Evolutionary conservation across 495 filamentous ascomycete species (phyloP), one percentile per base, ranked within the genome.

Genomic region (Immersiella caudata): DNA sequence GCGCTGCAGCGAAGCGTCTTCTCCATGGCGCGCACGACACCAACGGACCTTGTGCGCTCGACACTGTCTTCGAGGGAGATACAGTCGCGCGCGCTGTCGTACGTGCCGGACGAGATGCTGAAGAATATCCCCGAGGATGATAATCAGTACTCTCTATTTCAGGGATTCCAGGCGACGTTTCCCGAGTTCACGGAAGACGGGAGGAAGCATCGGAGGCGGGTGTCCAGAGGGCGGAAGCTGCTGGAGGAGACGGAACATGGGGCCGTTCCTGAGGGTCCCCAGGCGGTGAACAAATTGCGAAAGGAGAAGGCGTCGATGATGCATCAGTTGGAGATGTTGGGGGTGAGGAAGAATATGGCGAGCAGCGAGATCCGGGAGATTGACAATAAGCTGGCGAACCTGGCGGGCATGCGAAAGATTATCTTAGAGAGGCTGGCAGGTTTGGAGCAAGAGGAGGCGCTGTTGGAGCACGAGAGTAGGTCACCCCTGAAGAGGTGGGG

Each of bases 311-410:
- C 89, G 55, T 79, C 84, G 58, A 80, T 97, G 76, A 89, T 87
- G 75, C 92, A 93, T 72, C 86, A 92, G 56, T 77, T 99, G 61
- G 94, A 98, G 73, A 92, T 96, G 89, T 90, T 97, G 80, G 83
- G 89, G 12, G 85, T 99, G 50, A 87, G 96, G 62, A 99, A 98
- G 76, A 97, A 97, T 69, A 97, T 99, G 95, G 93, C 93, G 74
- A 94, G 93, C 71, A 87, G 91, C 65, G 95, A 99, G 77, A 98
- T 99, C 57, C 88, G 88, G 51, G 95, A 99, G 75, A 96, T 99
- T 60, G 95, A 99, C 75, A 93, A 89, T 79, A 99, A 98, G 79
- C 93, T 99, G 49, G 85, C 93, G 35, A 99, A 98, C 76, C 81
- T 98, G 62, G 90, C 93, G 70, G 91, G 87, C 62, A 98, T 97